Percentiles rank a stretch among this genome's conserved stretches.
phyloP scores from a whole-genome alignment of 257 asterid genomes.

The Solanum sparsipilum region DNA sequence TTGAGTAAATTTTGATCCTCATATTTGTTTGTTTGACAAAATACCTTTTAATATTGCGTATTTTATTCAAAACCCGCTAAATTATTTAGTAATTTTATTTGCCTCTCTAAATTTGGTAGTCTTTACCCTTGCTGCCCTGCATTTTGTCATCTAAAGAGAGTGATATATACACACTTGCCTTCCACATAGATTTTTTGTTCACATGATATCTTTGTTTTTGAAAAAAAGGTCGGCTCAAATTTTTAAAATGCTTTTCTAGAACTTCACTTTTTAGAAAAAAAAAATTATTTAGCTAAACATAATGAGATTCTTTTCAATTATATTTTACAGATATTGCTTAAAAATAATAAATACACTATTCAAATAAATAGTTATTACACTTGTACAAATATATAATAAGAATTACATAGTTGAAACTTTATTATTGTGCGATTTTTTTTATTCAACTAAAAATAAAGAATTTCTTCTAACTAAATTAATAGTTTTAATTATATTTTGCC shows the following conservation, averaged over 20 bases:
- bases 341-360: background rate
- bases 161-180: background rate
- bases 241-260: background rate
- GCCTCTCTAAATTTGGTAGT: background rate
- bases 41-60: background rate
- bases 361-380: background rate
- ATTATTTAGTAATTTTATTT: background rate
- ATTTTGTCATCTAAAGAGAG: background rate
- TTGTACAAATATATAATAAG: too few relatives aligned
- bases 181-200: background rate
- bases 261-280: background rate
- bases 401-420: background rate
- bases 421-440: too few relatives aligned
- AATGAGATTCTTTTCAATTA: background rate
- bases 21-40: background rate
- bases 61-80: background rate
- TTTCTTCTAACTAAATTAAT: too few relatives aligned
- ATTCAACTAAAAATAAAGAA: too few relatives aligned
- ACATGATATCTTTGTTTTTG: background rate
- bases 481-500: too few relatives aligned
- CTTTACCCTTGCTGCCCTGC: background rate
- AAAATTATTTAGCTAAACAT: too few relatives aligned
- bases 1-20: background rate
- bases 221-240: background rate
- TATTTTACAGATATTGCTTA: background rate